These are phyloP conservation scores for Melaleuca alternifolia DNA, from an alignment of 345 rosid genomes.

Conservation along the genomic window DNA sequence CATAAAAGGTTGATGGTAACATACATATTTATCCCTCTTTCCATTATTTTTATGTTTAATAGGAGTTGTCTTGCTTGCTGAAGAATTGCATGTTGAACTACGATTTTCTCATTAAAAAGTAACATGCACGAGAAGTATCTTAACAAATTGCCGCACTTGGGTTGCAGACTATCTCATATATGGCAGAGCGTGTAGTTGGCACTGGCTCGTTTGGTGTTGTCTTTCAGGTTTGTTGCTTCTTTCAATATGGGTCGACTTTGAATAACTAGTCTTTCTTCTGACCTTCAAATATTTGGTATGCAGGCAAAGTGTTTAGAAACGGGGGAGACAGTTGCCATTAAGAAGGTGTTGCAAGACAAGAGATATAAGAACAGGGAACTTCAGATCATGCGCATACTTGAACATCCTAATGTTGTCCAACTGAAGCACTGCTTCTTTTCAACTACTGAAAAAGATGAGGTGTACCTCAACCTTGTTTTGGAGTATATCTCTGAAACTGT, in stretches of 20 bases:
- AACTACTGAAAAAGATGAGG: constrained; percentile 80
- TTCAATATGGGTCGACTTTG: background rate
- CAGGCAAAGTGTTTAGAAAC: constrained; percentile 86
- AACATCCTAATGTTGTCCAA: constrained; percentile 76
- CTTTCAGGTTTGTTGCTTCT: constrained; percentile 46
- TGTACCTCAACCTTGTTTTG: constrained; percentile 89
- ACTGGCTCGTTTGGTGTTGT: constrained; percentile 93
- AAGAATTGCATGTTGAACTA: background rate
- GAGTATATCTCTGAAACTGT: constrained; percentile 92
- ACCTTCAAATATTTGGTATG: background rate
- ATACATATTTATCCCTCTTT: background rate
- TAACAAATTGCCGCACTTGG: constrained; percentile 1
- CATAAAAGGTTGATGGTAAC: background rate
- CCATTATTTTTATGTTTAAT: background rate
- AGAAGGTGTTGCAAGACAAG: constrained; percentile 91
- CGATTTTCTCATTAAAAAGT: background rate
- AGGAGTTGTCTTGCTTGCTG: background rate
- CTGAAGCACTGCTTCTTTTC: constrained; percentile 92
- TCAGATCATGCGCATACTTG: constrained; percentile 80
- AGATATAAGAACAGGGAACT: constrained; percentile 98
- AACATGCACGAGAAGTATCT: background rate
- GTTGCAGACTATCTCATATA: constrained; percentile 55
- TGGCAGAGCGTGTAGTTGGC: constrained; percentile 86
- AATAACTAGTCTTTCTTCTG: background rate
- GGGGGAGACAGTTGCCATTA: constrained; percentile 80